Base-by-base conservation (phyloP, 139 green algal species). In the Volvox africanus region DNA sequence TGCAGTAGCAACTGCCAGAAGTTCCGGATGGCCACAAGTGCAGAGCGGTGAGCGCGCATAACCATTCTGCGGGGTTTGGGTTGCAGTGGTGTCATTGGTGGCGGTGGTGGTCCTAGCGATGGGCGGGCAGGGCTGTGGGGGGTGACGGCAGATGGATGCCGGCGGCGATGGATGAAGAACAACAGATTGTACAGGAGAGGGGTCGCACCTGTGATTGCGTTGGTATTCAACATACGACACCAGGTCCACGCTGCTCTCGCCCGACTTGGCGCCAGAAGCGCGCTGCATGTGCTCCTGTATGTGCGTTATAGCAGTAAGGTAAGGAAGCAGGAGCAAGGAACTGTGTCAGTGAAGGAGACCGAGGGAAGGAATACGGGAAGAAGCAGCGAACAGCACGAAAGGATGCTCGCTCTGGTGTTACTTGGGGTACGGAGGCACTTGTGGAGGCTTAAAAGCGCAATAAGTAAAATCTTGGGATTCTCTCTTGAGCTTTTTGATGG, bases 151-250 rank as follows among this genome's bases (percentile, higher is more conserved):
- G 65, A 30, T 73, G 44, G 44, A 55, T 9, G 44, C 5, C 9
- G 44, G 44, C 44, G 44, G 44, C 44, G n/a, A n/a, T n/a, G n/a
- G n/a, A 55, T 55, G 44, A 5, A 9, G 9, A 55, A 9, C 44
- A 55, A 55, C 9, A 55, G 5, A 55, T 55, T 9, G 44, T 55
- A 55, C 44, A 55, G 44, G 44, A 55, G 44, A 14, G 9, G 44
- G 44, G 5, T 9, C 76, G 44, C 80, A 93, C 86, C 80, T 89
- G 91, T 92, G 85, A 77, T 89, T 88, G 19, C 88, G 87, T 76
- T 93, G 88, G 80, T 91, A 88, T 88, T 93, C 91, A 26, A 93
- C 91, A 44, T 86, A 91, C 24, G 62, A 61, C 88, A 92, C 88
- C 88, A 92, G 88, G 37, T 92, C 88, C 50, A 94, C 87, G 26